Base-by-base conservation (phyloP, 495 filamentous ascomycete species). In the Aspergillus biplanus region DNA sequence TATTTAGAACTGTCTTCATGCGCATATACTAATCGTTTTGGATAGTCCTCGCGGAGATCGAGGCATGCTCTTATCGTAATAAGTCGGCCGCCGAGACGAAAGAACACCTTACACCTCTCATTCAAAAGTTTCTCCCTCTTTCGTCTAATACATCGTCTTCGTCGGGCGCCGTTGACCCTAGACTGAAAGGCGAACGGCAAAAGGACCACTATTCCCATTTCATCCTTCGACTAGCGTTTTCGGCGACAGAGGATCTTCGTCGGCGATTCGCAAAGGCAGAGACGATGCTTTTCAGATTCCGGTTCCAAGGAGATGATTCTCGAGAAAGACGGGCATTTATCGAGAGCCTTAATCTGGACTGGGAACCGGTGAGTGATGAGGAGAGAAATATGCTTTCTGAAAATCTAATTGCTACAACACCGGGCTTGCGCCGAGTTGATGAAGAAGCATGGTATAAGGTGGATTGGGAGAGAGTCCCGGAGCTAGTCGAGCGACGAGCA, bases 141-240 rank as follows among this genome's bases (percentile, higher is more conserved):
- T 86, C 86, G 61, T 81, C 90, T 8, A 97, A 93, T 69, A 85
- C 87, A 12, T 87, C 90, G 0, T 80, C 83, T 32, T 83, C 84
- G 6, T 69, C 74, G 11, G 80, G 82, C 18, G 72, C 75, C 0
- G 69, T 73, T 7, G 81, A 82, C 39, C 71, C 70, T 66, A 72
- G 81, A 42, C 75, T 92, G 61, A 82, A 82, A 58, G 80, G 85
- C 58, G 90, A 99, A 78, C 87, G 96, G 18, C 90, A 92, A 76
- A 96, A 93, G 75, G 96, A 99, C 68, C 96, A 99, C 75, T 99
- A 99, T 75, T 92, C 89, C 53, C 96, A 99, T 75, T 99, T 97
- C 73, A 98, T 97, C 67, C 86, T 99, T 18, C 90, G 96, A 0
- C 83, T 99, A 35, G 96, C 96, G 7, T 99, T 99, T 68, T 87